phyloP scores from a whole-genome alignment of 208 protist genomes.

The Trypanosomatidae sp. region DNA sequence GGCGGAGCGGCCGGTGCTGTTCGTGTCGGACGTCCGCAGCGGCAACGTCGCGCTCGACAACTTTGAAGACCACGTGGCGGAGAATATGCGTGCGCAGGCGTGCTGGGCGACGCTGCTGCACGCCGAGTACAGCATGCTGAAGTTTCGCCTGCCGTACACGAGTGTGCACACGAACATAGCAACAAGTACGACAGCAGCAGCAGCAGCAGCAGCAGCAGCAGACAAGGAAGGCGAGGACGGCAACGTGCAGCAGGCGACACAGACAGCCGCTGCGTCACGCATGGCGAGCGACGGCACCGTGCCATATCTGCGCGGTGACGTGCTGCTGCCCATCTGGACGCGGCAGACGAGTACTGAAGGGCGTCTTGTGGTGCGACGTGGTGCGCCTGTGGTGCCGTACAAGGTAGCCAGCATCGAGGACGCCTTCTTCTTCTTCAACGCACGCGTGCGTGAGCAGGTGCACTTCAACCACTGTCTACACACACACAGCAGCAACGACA shows the following conservation, averaged over 20 bases:
- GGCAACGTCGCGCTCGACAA: slow-evolving; percentile 66
- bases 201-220: too few species aligned
- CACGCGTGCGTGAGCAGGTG: slow-evolving; percentile 73
- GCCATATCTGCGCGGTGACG: slow-evolving; percentile 79
- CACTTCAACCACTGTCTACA: slow-evolving; percentile 86
- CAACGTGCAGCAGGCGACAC: neutral
- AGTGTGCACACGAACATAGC: too few species aligned
- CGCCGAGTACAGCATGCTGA: slow-evolving; percentile 87
- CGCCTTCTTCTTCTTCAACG: slow-evolving; percentile 95
- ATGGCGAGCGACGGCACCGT: slow-evolving; percentile 69
- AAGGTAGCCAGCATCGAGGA: slow-evolving; percentile 76
- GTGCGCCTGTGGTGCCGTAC: slow-evolving; percentile 49
- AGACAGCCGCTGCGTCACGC: slow-evolving; percentile 8
- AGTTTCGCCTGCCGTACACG: slow-evolving; percentile 93
- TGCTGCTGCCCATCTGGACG: slow-evolving; percentile 92
- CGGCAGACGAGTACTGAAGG: slow-evolving; percentile 93
- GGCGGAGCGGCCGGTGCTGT: slow-evolving; percentile 67
- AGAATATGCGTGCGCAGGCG: slow-evolving; percentile 89
- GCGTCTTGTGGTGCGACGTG: slow-evolving; percentile 79
- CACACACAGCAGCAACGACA: too few species aligned
- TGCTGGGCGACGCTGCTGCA: slow-evolving; percentile 88
- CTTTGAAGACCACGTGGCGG: slow-evolving; percentile 84
- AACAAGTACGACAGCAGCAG: too few species aligned
- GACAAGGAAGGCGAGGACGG: slow-evolving; percentile 20
- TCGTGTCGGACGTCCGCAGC: slow-evolving; percentile 92